Evolutionary conservation across 179 eudicot genomes (phyloP).

Genomic region (Sideroxylon spinosum): DNA sequence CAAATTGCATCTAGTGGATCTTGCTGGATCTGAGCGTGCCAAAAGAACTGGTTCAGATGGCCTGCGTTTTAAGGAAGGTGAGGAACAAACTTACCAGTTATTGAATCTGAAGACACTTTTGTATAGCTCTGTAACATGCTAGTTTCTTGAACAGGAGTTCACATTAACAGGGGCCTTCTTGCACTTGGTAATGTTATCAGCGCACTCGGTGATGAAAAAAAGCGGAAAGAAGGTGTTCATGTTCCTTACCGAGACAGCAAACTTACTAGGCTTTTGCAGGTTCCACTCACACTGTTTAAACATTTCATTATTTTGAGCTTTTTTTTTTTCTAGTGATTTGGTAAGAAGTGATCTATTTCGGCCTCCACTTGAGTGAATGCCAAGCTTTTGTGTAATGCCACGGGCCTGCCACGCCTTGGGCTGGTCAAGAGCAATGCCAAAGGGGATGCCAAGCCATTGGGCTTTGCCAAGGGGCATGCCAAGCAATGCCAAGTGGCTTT

Average conservation of each 20-base stretch:
- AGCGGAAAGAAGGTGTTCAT: conserved; percentile 90
- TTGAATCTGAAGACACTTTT: conserved; percentile 12
- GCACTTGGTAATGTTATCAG: conserved; percentile 99
- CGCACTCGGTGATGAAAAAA: conserved; percentile 98
- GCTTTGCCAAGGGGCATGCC: too few relatives aligned
- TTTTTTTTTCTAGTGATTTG: not conserved
- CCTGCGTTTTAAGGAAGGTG: conserved; percentile 98
- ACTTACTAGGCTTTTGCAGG: conserved; percentile 97
- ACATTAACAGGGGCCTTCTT: conserved; percentile 96
- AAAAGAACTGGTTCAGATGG: conserved; percentile 99
- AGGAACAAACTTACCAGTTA: conserved; percentile 7
- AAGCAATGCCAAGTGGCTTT: too few relatives aligned
- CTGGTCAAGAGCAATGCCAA: too few relatives aligned
- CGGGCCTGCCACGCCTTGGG: too few relatives aligned
- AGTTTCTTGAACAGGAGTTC: conserved; percentile 61
- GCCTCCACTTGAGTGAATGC: conserved; percentile 6
- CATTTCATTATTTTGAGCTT: not conserved
- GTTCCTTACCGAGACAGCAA: conserved; percentile 99
- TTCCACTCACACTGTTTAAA: conserved; percentile 23
- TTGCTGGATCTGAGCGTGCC: conserved; percentile 99
- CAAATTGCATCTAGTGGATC: conserved; percentile 96
- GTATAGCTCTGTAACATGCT: conserved; percentile 11
- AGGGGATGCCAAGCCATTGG: too few relatives aligned
- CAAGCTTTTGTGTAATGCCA: too few relatives aligned
- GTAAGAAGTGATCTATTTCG: not conserved